Evolutionary conservation across 371 early-diverging fungal species (phyloP).

Genomic region (Coemansia sp.): DNA sequence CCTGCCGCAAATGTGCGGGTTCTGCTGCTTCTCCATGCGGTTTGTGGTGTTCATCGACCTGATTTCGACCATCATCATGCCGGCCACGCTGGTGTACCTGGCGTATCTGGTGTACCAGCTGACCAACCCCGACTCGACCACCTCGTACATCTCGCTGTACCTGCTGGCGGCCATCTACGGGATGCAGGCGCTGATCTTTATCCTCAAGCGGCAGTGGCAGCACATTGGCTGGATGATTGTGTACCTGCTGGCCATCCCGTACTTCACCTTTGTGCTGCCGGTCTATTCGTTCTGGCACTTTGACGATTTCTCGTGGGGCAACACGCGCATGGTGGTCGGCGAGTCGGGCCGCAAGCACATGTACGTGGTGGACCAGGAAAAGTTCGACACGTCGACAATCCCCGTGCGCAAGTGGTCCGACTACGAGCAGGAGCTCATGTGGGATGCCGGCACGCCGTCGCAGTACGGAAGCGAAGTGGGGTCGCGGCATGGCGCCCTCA

Average conservation of each 20-base stretch:
- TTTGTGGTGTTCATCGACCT: slow-evolving; percentile 95
- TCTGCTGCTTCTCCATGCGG: slow-evolving; percentile 99
- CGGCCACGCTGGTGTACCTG: slow-evolving; percentile 87
- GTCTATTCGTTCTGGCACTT: slow-evolving; percentile 94
- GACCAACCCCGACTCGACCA: slow-evolving; percentile 80
- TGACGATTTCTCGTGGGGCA: slow-evolving; percentile 98
- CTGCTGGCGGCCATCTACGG: slow-evolving; percentile 80
- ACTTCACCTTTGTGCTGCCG: slow-evolving; percentile 76
- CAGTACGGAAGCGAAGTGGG: slow-evolving; percentile 46
- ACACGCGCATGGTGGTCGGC: slow-evolving; percentile 88
- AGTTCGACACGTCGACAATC: slow-evolving; percentile 85
- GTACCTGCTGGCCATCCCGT: slow-evolving; percentile 80
- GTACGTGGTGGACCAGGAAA: slow-evolving; percentile 59
- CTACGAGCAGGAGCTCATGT: slow-evolving; percentile 77
- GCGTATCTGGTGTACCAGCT: slow-evolving; percentile 78
- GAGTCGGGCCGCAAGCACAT: slow-evolving; percentile 65
- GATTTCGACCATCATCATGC: slow-evolving; percentile 89
- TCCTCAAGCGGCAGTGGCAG: slow-evolving; percentile 86
- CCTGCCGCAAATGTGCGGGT: slow-evolving; percentile 91
- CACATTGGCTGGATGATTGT: slow-evolving; percentile 98
- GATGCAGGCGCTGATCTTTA: slow-evolving; percentile 82
- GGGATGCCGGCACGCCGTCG: slow-evolving; percentile 64
- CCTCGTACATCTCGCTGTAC: slow-evolving; percentile 79
- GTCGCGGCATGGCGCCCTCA: slow-evolving; percentile 39
- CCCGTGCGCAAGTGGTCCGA: slow-evolving; percentile 89